Evolutionary conservation across 2,329 filamentous ascomycete species (phyloP), one percentile per base, ranked within the genome.

Genomic region (Phoma sp.): DNA sequence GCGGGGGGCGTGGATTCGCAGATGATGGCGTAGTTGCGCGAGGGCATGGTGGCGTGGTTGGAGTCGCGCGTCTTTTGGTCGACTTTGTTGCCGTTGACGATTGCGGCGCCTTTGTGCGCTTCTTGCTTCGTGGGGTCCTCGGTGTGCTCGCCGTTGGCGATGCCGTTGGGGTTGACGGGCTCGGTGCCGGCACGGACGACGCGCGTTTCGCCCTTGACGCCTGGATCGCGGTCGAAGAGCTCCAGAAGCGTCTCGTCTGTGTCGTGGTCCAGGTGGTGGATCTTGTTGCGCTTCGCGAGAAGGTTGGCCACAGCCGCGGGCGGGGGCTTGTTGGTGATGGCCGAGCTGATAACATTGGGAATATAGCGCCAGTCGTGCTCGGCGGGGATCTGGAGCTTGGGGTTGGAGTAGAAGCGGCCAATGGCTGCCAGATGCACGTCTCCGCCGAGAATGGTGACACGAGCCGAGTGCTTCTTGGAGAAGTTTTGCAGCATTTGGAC

Each of bases 31-130:
- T 85, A 88, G 72, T 88, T 88, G 49, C 86, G 80, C 45, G 82
- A 85, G 1, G 86, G 85, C 86, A 97, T 97, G 10, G 93, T 97
- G 58, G 91, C 90, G 61, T 91, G 84, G 76, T 97, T 97, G 70
- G 84, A 88, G 38, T 80, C 79, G 1, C 87, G 84, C 4, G 89
- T 91, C 78, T 93, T 88, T 48, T 68, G 67, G 29, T 67, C 67
- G 7, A 69, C 57, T 44, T 68, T 68, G 21, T 48, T 56, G 6
- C 66, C 67, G 24, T 75, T 70, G 40, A 57, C 49, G 15, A 21
- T 49, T 12, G 61, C 69, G 19, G 61, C 56, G 36, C 57, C 56
- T 13, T 60, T 60, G 12, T 50, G 25, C 24, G 39, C 22, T 27
- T 36, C 69, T 7, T 51, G 60, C 24, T 57, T 61, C 15, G 47